Conservation (phyloP, 2,329 filamentous ascomycete genomes). For the Trichoderma cornu-damae region DNA sequence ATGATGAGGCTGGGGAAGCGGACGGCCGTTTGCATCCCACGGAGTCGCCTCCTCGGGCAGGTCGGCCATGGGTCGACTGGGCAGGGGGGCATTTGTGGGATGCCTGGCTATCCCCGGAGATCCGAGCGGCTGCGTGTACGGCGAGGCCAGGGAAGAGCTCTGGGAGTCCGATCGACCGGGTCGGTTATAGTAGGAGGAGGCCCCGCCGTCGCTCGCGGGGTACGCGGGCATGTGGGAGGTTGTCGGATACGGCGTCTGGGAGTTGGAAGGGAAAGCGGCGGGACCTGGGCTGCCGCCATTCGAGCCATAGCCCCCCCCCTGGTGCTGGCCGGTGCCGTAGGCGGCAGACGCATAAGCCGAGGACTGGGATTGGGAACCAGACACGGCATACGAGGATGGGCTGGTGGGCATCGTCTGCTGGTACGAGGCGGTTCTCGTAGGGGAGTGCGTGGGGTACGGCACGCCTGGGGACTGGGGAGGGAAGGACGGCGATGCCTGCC, state of each 20-base stretch:
- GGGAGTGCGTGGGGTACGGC: constrained; percentile 29
- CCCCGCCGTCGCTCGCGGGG: constrained; percentile 42
- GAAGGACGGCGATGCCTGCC: constrained; percentile 31
- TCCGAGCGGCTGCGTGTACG: constrained; percentile 38
- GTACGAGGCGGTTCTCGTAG: constrained; percentile 34
- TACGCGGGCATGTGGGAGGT: constrained; percentile 51
- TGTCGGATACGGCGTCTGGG: constrained; percentile 48
- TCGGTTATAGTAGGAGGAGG: constrained; percentile 41
- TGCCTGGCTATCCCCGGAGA: constrained; percentile 49
- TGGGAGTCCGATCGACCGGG: constrained; percentile 47
- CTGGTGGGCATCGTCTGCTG: constrained; percentile 38
- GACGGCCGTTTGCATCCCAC: constrained; percentile 38
- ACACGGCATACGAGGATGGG: constrained; percentile 28
- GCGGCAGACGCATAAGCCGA: constrained; percentile 37
- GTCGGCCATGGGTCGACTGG: constrained; percentile 47
- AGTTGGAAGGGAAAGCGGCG: constrained; percentile 31
- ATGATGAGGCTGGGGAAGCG: constrained; percentile 7
- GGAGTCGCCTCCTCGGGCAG: constrained; percentile 40
- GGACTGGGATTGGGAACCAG: constrained; percentile 27
- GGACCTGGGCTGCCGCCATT: constrained; percentile 38
- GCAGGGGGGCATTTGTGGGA: constrained; percentile 55
- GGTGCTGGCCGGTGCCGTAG: constrained; percentile 30
- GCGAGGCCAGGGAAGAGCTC: constrained; percentile 43
- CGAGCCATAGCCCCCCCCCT: constrained; percentile 34
- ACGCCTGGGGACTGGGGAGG: constrained; percentile 36